Evolutionary conservation across 2,329 filamentous ascomycete genomes (phyloP).

Genomic region (Cladosporium oxysporum): DNA sequence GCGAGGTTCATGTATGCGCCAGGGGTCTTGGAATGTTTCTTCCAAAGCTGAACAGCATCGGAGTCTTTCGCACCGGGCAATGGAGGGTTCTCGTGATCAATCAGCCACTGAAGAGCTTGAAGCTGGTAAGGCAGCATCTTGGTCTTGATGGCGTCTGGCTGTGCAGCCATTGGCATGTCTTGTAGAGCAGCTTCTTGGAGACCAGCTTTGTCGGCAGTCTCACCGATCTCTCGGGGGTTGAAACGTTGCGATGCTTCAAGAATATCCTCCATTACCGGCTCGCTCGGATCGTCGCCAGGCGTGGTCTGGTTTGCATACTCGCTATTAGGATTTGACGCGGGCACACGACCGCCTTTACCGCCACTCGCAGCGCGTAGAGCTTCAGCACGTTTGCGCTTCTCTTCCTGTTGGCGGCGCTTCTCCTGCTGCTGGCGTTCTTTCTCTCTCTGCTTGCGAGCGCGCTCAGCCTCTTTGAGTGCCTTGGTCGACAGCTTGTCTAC

Average conservation of each 20-base stretch:
- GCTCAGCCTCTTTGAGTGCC: slow-evolving; percentile 44
- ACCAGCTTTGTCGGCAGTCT: slow-evolving; percentile 70
- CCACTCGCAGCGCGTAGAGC: slow-evolving; percentile 30
- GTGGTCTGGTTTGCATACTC: slow-evolving; percentile 26
- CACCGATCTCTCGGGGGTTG: slow-evolving; percentile 64
- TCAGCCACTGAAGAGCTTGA: slow-evolving; percentile 80
- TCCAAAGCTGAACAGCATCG: slow-evolving; percentile 77
- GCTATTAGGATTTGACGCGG: background rate
- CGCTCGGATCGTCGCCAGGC: slow-evolving; percentile 21
- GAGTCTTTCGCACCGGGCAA: slow-evolving; percentile 59
- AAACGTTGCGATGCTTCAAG: slow-evolving; percentile 67
- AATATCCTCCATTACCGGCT: slow-evolving; percentile 62
- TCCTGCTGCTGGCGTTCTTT: slow-evolving; percentile 29
- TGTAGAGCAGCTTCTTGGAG: slow-evolving; percentile 69
- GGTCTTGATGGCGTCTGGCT: slow-evolving; percentile 66
- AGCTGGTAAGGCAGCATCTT: slow-evolving; percentile 77
- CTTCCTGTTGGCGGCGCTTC: slow-evolving; percentile 25
- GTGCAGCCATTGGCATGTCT: slow-evolving; percentile 70
- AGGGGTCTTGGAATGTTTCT: slow-evolving; percentile 42
- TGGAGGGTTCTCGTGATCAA: slow-evolving; percentile 70
- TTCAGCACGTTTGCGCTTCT: slow-evolving; percentile 28
- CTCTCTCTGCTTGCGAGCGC: slow-evolving; percentile 39
- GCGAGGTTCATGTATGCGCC: slow-evolving; percentile 65
- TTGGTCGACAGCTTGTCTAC: slow-evolving; percentile 62
- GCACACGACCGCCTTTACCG: slow-evolving; percentile 22